Evolutionary conservation across 2,329 filamentous ascomycete species (phyloP), one percentile per base, ranked within the genome.

Genomic region (Apiospora aurea): DNA sequence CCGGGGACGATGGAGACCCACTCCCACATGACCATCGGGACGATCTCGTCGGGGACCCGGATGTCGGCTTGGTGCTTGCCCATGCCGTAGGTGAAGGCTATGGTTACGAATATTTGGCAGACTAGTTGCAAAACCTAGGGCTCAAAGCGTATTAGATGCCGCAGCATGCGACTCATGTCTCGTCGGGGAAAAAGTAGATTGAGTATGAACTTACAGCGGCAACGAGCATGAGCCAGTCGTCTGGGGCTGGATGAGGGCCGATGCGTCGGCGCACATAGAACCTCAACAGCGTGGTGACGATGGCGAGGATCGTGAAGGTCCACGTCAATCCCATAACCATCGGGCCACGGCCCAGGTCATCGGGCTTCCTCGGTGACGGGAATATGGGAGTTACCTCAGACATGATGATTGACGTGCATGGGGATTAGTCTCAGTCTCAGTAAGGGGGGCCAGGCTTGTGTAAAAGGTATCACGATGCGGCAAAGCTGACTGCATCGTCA

Each of bases 271-370:
- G 34, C 38, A 72, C 11, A 43, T 47, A 46, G 0, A 72, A 67
- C 16, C 73, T 71, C 1, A 72, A 16, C 5, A n/a, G 7, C 14
- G 57, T 29, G 21, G 70, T 49, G 2, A 69, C 38, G 3, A 72
- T n/a, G 21, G 71, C 70, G 5, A 73, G 11, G 1, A 14, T 14
- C 11, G 70, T 69, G 38, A 75, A 71, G n/a, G 64, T 47, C 72
- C 72, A 75, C 8, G 70, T 72, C 18, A 73, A 8, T 2, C 71
- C 73, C 21, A 75, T 73, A 14, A 75, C n/a, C 71, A 72, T 46
- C 16, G 71, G 67, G n/a, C 67, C 67, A 2, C 51, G 51, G 29
- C 71, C 71, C 1, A 44, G 67, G 21, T 72, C 67, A 66, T 69
- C 41, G 0, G 49, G 67, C 44, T 72, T 53, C 18, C 61, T 34